Base-by-base conservation (phyloP, 306 rosid genomes). In the Geum urbanum region DNA sequence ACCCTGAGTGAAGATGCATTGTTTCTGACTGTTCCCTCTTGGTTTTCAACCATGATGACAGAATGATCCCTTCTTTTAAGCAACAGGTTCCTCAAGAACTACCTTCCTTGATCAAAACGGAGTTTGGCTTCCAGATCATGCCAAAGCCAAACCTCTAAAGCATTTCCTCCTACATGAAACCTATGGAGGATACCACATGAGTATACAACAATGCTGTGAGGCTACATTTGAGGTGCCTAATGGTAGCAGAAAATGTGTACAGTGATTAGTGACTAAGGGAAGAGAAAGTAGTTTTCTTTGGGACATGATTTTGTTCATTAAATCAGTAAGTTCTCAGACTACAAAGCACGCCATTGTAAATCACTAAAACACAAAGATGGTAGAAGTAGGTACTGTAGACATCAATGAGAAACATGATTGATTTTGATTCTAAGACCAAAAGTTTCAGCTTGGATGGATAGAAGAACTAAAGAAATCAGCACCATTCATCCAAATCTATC, bases 11-110 rank as follows among this genome's bases (percentile, higher is more conserved):
- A 46, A 68, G 89, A 76, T 74, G 78, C 65, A 72, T 78, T 74
- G 79, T 79, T 79, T 66, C 82, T 71, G 58, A 85, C 83, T 41
- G 79, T 84, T 70, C 90, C 96, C 73, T 89, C 92, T 81, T 84
- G 79, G 55, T 56, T 70, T 73, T 80, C 76, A 49, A 79, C 95
- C 92, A 89, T 84, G 85, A 39, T 40, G 37, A 32, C 37, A 32
- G 37, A 32, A 32, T 32, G 37, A 32, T 32, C 37, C 37, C 37
- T 32, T 32, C 37, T 32, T 32, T 32, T 32, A 32, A 32, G 37
- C 59, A 77, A 43, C 52, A 44, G 40, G 67, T 80, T 74, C 76
- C 78, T 47, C 68, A 77, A 64, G 69, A 71, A 68, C 76, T 32
- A 45, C 61, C 70, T 75, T 75, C 62, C 77, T 55, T 58, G 62